phyloP scores from a whole-genome alignment of 169 alveolate species.

The Ichthyophthirius multifiliis region DNA sequence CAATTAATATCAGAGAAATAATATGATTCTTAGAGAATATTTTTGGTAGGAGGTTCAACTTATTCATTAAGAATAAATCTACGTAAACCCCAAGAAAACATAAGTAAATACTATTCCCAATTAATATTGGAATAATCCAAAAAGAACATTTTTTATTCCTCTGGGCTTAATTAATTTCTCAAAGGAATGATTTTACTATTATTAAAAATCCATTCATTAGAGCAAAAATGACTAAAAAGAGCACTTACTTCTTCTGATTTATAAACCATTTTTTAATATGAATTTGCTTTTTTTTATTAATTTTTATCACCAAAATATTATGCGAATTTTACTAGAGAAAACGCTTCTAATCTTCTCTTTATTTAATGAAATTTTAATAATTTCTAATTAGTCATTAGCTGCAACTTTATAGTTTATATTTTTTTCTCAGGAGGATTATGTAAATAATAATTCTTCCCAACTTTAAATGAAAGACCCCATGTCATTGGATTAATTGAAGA shows the following conservation, averaged over 20 bases:
- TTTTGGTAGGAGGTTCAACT: constrained; percentile 42
- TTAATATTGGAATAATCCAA: too few relatives aligned
- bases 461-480: constrained; percentile 55
- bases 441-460: constrained; percentile 25
- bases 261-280: constrained; percentile 40
- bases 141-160: too few relatives aligned
- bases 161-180: too few relatives aligned
- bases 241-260: constrained; percentile 49
- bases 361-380: not conserved
- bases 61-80: constrained; percentile 65
- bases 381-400: not conserved
- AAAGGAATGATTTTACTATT: too few relatives aligned
- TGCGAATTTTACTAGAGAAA: constrained; percentile 22
- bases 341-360: constrained; percentile 47
- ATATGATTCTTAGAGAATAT: too few relatives aligned
- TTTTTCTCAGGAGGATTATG: constrained; percentile 44
- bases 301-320: constrained; percentile 37
- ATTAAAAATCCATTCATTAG: constrained; percentile 74
- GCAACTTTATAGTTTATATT: constrained; percentile 12
- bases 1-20: constrained; percentile 46
- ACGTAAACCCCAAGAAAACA: constrained; percentile 59
- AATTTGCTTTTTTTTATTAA: constrained; percentile 46
- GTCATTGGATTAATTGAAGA: constrained; percentile 65
- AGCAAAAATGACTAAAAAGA: constrained; percentile 54
- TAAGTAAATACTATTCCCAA: constrained; percentile 54